Evolutionary conservation across 805 yeast species (phyloP), one percentile per base, ranked within the genome.

Genomic region (Candida chilensis): DNA sequence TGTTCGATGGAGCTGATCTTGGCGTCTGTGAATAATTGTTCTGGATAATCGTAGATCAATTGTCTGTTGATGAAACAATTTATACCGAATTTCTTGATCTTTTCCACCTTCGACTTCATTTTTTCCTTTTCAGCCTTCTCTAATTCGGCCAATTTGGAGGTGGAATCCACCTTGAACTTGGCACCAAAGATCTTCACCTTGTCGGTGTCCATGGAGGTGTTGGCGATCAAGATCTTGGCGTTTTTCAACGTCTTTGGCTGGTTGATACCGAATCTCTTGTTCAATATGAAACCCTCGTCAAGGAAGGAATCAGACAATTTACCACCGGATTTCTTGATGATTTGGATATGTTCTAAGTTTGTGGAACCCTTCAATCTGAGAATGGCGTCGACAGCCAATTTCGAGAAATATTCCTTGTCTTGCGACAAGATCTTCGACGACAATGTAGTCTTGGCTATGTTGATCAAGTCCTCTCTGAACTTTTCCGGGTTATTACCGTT

Each of bases 181-280:
- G 98, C 96, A 38, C 98, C 98, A 57, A 92, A 92, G 33, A 92
- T 78, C 59, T 92, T 92, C 37, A 92, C 96, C 57, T 92, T 92
- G 52, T 92, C 98, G 5, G 98, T 92, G 52, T 92, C 98, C 78
- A 85, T 69, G 13, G 96, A 78, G 4, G 98, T 92, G 59, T 92
- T 92, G 12, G 98, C 95, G 49, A 92, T 82, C 39, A 92, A 68
- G 41, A 92, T 86, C 43, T 73, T 78, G 19, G 94, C 95, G 48
- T 90, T 78, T 47, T 75, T 74, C 32, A 92, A 58, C 47, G 66
- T 72, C 58, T 85, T 88, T 29, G 96, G 94, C 64, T 92, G 98
- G 45, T 86, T 80, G 39, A 85, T 90, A 45, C 97, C 98, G 48
- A 92, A 90, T 52, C 74, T 76, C 60, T 92, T 92, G 52, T 82